Percentiles rank a stretch among this genome's conserved stretches.
phyloP scores from a whole-genome alignment of 441 rosid species.

The Populus hybrid region DNA sequence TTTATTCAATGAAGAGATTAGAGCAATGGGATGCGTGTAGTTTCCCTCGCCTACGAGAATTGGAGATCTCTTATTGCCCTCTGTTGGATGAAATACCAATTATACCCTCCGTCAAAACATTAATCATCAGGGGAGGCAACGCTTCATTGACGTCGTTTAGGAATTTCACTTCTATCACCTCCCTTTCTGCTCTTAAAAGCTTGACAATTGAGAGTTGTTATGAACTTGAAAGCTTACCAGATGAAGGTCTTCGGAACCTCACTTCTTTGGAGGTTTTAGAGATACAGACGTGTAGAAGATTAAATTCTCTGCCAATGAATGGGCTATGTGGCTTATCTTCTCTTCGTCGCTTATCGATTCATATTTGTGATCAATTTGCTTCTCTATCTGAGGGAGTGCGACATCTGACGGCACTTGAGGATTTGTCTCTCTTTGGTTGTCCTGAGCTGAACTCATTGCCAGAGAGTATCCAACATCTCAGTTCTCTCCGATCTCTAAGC shows the following conservation, averaged over 20 bases:
- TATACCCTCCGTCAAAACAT: not conserved
- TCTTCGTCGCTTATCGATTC: too few relatives aligned
- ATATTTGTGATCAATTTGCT: too few relatives aligned
- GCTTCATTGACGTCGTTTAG: not conserved
- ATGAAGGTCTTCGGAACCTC: slow-evolving; percentile 5
- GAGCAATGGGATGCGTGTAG: too few relatives aligned
- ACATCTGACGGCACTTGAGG: not conserved
- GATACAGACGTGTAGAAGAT: not conserved
- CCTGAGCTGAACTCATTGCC: too few relatives aligned
- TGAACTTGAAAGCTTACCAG: slow-evolving; percentile 16
- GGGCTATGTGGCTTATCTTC: too few relatives aligned
- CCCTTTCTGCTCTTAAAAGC: slow-evolving; percentile 1
- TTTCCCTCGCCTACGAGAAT: too few relatives aligned
- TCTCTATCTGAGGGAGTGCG: too few relatives aligned
- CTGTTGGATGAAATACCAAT: too few relatives aligned
- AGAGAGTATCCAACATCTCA: not conserved
- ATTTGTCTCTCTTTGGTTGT: not conserved
- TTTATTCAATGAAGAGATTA: too few relatives aligned
- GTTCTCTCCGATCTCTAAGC: slow-evolving; percentile 6
- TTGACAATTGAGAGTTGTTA: fast-evolving
- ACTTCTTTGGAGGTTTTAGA: not conserved
- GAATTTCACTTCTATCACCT: not conserved
- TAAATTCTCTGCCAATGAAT: not conserved
- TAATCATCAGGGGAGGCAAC: not conserved
- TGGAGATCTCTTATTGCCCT: too few relatives aligned